Evolutionary conservation across 1,139 yeast species (phyloP).

Genomic region (Suhomyces bokatorum): DNA sequence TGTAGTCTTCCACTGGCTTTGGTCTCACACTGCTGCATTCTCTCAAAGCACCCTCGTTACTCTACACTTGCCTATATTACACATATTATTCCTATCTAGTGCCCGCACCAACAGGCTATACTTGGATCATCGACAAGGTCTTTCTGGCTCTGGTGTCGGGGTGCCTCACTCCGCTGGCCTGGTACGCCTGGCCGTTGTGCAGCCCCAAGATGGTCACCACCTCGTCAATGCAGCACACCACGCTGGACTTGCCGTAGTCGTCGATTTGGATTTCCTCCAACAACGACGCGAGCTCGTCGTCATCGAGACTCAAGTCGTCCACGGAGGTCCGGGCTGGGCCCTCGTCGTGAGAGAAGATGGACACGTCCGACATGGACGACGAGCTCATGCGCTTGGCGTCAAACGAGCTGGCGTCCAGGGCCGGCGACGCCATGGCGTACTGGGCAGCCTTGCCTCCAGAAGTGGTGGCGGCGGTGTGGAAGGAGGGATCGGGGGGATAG

Average conservation of each 20-base stretch:
- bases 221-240: slow-evolving; percentile 24
- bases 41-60: no score
- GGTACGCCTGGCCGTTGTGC: slow-evolving; percentile 13
- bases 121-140: slow-evolving; percentile 11
- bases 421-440: slow-evolving; percentile 9
- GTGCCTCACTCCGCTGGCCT: neutral
- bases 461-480: no score
- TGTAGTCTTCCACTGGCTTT: no score
- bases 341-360: slow-evolving; percentile 23
- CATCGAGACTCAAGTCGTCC: slow-evolving; percentile 17
- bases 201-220: slow-evolving; percentile 25
- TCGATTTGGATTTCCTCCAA: slow-evolving; percentile 23
- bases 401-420: slow-evolving; percentile 18
- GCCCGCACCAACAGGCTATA: neutral
- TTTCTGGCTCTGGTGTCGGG: slow-evolving; percentile 1
- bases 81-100: neutral
- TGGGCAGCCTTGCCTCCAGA: no score
- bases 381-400: slow-evolving; percentile 13
- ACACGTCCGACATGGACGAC: slow-evolving; percentile 19
- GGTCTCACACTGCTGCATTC: no score
- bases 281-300: slow-evolving; percentile 21
- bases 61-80: neutral
- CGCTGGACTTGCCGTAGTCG: slow-evolving; percentile 17
- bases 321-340: neutral
- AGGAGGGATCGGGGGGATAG: no score